Conservation (phyloP, 75 land plant genomes). For the Pinus taeda region DNA sequence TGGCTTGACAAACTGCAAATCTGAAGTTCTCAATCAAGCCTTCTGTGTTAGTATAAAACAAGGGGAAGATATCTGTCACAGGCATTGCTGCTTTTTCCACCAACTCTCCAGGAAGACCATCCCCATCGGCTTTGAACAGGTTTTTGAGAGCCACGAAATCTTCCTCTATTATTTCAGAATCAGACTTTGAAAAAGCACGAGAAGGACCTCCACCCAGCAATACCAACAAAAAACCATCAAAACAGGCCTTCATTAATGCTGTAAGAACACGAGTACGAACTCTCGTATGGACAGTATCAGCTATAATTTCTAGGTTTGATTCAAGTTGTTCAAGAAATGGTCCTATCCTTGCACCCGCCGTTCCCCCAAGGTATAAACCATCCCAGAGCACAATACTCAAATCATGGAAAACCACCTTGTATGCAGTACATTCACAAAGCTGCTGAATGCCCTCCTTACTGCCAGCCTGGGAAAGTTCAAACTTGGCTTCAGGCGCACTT, state of each 20-base stretch:
- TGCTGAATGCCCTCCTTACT: constrained; percentile 70
- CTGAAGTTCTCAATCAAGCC: constrained; percentile 62
- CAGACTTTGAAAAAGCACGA: constrained; percentile 60
- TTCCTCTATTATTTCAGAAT: constrained; percentile 80
- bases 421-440: constrained; percentile 75
- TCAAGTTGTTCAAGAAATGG: constrained; percentile 68
- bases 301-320: constrained; percentile 48
- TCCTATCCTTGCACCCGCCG: constrained; percentile 63
- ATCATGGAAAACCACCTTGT: constrained; percentile 74
- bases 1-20: constrained; percentile 35
- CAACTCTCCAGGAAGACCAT: constrained; percentile 74
- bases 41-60: constrained; percentile 68
- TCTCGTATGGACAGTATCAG: constrained; percentile 50
- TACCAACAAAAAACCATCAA: constrained; percentile 85
- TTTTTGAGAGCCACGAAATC: constrained; percentile 75
- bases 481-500: constrained; percentile 39
- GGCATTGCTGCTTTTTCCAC: constrained; percentile 66
- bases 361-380: constrained; percentile 71
- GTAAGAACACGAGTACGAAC: constrained; percentile 71
- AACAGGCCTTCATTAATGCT: constrained; percentile 86
- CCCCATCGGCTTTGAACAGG: constrained; percentile 83
- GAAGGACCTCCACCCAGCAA: constrained; percentile 90
- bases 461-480: constrained; percentile 51
- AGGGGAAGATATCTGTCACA: constrained; percentile 64
- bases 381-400: constrained; percentile 74